Conservation (phyloP, 2,329 filamentous ascomycete species). For the Beauveria sp. region DNA sequence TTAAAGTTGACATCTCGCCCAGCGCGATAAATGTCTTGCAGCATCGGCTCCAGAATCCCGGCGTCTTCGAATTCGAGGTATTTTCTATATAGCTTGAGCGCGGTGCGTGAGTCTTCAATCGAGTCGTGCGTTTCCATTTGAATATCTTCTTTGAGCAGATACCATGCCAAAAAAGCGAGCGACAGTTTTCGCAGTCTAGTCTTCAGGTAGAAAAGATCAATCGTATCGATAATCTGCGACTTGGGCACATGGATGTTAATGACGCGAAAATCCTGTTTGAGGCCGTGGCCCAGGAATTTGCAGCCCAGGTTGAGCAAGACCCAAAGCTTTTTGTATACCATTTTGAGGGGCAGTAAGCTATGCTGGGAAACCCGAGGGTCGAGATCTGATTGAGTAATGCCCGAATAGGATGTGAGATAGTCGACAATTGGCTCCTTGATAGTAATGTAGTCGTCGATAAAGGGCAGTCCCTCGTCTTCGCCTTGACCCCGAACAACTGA, state of each 20-base stretch:
- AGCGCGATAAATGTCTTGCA: slow-evolving; percentile 73
- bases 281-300: slow-evolving; percentile 85
- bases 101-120: slow-evolving; percentile 89
- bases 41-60: slow-evolving; percentile 72
- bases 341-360: slow-evolving; percentile 78
- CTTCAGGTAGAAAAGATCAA: slow-evolving; percentile 80
- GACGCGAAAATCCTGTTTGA: slow-evolving; percentile 93
- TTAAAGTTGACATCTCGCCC: slow-evolving; percentile 43
- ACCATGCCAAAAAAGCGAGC: slow-evolving; percentile 86
- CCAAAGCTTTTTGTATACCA: slow-evolving; percentile 98
- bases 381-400: slow-evolving; percentile 78
- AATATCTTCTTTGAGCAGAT: slow-evolving; percentile 85
- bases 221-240: slow-evolving; percentile 86
- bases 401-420: slow-evolving; percentile 90
- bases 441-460: slow-evolving; percentile 95
- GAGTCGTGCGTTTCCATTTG: slow-evolving; percentile 89
- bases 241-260: slow-evolving; percentile 96
- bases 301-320: slow-evolving; percentile 89
- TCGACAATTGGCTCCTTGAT: slow-evolving; percentile 89
- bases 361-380: slow-evolving; percentile 72
- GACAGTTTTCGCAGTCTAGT: slow-evolving; percentile 78
- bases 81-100: slow-evolving; percentile 80
- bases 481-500: slow-evolving; percentile 81
- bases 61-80: slow-evolving; percentile 85
- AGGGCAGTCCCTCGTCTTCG: slow-evolving; percentile 70